Evolutionary conservation across 768 basidiomycete species (phyloP), one percentile per base, ranked within the genome.

Genomic region (Naganishia antarctica): DNA sequence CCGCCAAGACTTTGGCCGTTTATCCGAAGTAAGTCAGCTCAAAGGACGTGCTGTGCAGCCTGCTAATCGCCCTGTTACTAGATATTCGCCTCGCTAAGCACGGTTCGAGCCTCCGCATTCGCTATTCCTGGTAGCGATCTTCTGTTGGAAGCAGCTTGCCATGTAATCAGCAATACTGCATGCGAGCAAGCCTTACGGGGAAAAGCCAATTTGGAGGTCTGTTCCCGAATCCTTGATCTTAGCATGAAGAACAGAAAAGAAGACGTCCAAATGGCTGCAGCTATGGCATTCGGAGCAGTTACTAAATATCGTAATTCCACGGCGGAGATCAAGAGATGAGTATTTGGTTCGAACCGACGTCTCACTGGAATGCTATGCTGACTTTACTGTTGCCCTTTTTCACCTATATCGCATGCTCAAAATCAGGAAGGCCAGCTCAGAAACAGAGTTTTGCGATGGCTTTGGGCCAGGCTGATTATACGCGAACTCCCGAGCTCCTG

Each of bases 181-280:
- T 86, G 88, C n/a, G 70, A 76, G 16, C 76, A 79, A 6, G 86
- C 87, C 79, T 83, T 62, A 76, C 16, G 69, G 6, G 15, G 21
- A 2, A 15, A 7, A 2, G 78, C n/a, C 3, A 66, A 79, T 15
- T 72, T 79, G 53, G 68, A 79, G 43, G 40, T 43, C 7, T 65
- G 71, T 28, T 41, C 49, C 60, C 79, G 81, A 44, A 78, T 94
- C 44, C 77, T 92, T 41, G 86, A 91, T 70, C 79, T 82, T 61
- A 84, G 86, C 18, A 79, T 93, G 64, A 88, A 86, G 76, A 86
- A 89, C 73, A 81, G 85, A 65, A 83, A 79, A 47, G 70, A 74
- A 1, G 71, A 76, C 16, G 88, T 88, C 3, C 93, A 93, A 77
- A 85, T 88, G 69, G 85, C 86, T 8, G 89, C 87, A 34, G 87